Evolutionary conservation across 1,139 yeast genomes (phyloP), one percentile per base, ranked within the genome.

Genomic region (Kodamaea alishanica): DNA sequence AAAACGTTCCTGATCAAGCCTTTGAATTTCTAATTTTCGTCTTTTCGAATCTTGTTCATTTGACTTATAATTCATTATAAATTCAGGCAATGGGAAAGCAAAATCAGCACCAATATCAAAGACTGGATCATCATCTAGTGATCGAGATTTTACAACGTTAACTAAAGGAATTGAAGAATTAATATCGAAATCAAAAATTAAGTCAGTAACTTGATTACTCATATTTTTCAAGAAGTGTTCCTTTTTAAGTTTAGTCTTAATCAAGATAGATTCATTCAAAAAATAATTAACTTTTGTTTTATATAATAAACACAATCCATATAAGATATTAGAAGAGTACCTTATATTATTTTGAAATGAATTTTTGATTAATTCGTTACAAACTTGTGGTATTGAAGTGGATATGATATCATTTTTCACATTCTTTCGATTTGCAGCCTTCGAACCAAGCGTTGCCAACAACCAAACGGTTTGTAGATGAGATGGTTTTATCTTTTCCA

Each of bases 241-340:
- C 31, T 56, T 51, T 32, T 52, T 60, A 10, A 69, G 45, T 33
- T 59, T 53, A 5, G 58, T 51, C 35, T 61, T 60, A 9, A 60
- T 46, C 24, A 52, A 45, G 1, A 54, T 49, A 39, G 34, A 25
- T 39, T 73, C 79, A 43, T 59, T 57, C 35, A 58, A 60, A 40
- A 77, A 64, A 46, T 67, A 73, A 4, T 68, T 68, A 0, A 74
- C 66, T 50, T 80, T 76, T 32, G 74, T 72, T 41, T 65, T 72
- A 54, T 76, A 79, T 26, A 77, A 67, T 30, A 81, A 52, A 0
- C 83, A 65, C 2, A 80, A 67, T 0, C 89, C 89, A 47, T 75
- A 72, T 43, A 82, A 55, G 22, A 82, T 55, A 40, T 63, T 73
- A 0, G 85, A 76, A 0, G 73, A 62, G 24, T 70, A 61, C 27